Percentiles rank a stretch among this genome's conserved stretches.
These are phyloP conservation scores for Periconia digitata DNA, from an alignment of 2,329 filamentous ascomycete genomes.

Conservation along the genomic window DNA sequence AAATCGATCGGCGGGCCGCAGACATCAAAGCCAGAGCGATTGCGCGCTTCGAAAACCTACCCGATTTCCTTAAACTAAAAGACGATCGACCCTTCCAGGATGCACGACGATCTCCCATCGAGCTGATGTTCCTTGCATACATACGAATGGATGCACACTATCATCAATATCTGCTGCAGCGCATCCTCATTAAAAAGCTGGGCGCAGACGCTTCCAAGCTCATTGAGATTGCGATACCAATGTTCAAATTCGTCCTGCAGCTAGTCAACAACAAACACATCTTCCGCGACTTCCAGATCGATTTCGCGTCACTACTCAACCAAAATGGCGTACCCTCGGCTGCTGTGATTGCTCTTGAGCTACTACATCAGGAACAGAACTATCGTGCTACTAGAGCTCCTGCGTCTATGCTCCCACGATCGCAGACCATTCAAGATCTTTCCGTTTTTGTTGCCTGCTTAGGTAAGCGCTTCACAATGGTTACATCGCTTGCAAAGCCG, in stretches of 20 bases:
- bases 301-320: conserved; percentile 43
- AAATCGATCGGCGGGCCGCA: conserved; percentile 42
- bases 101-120: conserved; percentile 34
- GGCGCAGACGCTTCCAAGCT: conserved; percentile 36
- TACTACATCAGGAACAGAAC: conserved; percentile 47
- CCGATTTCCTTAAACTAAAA: conserved; percentile 29
- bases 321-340: conserved; percentile 46
- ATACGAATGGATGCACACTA: conserved; percentile 10
- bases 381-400: conserved; percentile 17
- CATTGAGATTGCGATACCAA: conserved; percentile 40
- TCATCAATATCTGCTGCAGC: conserved; percentile 51
- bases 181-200: conserved; percentile 54
- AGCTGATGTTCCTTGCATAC: conserved; percentile 46
- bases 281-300: conserved; percentile 47
- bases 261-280: conserved; percentile 43
- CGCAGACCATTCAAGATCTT: conserved; percentile 49
- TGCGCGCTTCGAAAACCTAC: conserved; percentile 25
- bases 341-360: conserved; percentile 46
- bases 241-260: conserved; percentile 42
- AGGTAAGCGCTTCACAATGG: conserved; percentile 18
- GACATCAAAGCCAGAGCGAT: conserved; percentile 27
- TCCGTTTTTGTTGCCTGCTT: conserved; percentile 49
- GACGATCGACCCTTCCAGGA: conserved; percentile 16
- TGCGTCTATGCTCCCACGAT: conserved; percentile 42
- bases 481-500: not conserved